A percentile compares a stretch with the other conserved stretches of the same genome.
Evolutionary conservation across 495 filamentous ascomycete species (phyloP).

Genomic region (Podospora bellae-mahoneyi): DNA sequence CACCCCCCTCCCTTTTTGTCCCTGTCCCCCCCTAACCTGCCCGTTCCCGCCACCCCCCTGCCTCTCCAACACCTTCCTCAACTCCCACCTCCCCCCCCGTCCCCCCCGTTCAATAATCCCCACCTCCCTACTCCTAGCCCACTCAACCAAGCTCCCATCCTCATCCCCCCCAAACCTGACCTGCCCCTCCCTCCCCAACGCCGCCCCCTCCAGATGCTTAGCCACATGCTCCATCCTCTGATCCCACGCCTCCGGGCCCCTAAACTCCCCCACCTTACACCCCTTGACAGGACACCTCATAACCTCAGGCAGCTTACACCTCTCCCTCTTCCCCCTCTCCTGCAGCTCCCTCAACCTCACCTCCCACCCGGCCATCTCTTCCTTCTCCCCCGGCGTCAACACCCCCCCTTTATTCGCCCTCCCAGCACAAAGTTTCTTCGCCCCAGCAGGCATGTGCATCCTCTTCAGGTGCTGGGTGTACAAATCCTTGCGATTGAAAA

Average conservation of each 20-base stretch:
- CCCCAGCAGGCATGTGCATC: conserved; percentile 63
- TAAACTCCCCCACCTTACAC: conserved; percentile 56
- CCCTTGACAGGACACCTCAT: conserved; percentile 61
- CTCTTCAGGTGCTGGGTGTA: conserved; percentile 85
- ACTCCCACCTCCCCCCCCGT: conserved; percentile 18
- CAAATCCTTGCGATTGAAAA: conserved; percentile 91
- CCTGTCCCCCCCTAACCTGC: not conserved
- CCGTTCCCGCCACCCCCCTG: conserved; percentile 1
- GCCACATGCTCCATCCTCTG: conserved; percentile 89
- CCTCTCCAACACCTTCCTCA: conserved; percentile 15
- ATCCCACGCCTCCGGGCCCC: conserved; percentile 68
- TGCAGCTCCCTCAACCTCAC: conserved; percentile 48
- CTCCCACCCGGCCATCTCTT: conserved; percentile 35
- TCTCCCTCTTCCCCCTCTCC: conserved; percentile 54
- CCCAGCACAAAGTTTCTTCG: conserved; percentile 37
- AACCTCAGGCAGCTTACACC: conserved; percentile 57
- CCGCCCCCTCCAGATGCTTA: conserved; percentile 65
- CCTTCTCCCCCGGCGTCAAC: not conserved
- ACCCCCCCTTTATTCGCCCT: not conserved
- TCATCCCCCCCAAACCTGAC: conserved; percentile 39
- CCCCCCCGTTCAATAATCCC: conserved; percentile 33
- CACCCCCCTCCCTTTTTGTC: conserved; percentile 13
- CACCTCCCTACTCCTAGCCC: conserved; percentile 43
- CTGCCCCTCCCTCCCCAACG: conserved; percentile 29
- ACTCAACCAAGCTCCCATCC: conserved; percentile 42